Evolutionary conservation across 257 asterid species (phyloP).

Genomic region (Prunella vulgaris): DNA sequence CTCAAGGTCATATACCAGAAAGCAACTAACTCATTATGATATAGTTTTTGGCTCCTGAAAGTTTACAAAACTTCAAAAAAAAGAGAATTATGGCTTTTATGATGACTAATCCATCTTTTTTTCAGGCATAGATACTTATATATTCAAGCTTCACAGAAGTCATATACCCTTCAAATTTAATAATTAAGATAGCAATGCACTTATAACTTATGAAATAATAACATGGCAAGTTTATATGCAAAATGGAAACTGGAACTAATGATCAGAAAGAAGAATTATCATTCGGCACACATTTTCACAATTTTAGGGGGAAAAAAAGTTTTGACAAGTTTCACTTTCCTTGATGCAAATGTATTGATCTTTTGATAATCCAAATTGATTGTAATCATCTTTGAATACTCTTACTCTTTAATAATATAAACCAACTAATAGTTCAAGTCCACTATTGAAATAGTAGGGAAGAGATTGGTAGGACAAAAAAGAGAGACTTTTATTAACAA

Average conservation of each 20-base stretch:
- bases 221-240: not conserved
- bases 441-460: not conserved
- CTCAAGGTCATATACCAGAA: not conserved
- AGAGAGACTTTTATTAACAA: not conserved
- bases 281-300: not conserved
- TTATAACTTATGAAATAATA: not conserved
- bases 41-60: not conserved
- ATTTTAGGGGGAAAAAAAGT: not conserved
- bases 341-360: not conserved
- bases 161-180: not conserved
- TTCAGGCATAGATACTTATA: not conserved
- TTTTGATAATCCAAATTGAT: not conserved
- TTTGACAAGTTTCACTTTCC: not conserved
- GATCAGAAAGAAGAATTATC: not conserved
- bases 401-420: not conserved
- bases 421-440: not conserved
- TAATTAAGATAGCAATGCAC: not conserved
- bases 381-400: not conserved
- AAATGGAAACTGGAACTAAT: not conserved
- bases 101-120: not conserved
- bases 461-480: not conserved
- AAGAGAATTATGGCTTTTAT: not conserved
- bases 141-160: not conserved
- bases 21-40: not conserved
- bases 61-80: not conserved